Percentiles rank a stretch among this genome's conserved stretches.
These are phyloP conservation scores for Russula brevipes DNA, from an alignment of 768 basidiomycete species.

Conservation along the genomic window DNA sequence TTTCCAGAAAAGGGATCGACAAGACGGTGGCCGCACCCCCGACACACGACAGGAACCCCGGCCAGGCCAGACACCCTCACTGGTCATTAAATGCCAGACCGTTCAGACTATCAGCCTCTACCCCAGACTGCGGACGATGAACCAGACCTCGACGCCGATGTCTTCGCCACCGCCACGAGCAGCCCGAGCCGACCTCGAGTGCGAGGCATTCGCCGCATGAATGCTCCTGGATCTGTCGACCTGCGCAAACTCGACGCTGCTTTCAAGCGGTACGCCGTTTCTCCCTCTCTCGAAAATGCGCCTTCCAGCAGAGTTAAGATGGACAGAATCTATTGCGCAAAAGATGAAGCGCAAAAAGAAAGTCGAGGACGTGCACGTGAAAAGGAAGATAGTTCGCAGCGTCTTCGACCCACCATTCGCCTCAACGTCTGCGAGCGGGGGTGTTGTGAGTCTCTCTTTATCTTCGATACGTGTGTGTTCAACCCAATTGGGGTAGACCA, in stretches of 20 bases:
- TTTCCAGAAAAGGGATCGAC: neutral
- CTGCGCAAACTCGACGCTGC: constrained; percentile 74
- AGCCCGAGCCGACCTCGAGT: constrained; percentile 11
- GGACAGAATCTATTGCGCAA: constrained; percentile 84
- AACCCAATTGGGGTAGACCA: constrained; percentile 41
- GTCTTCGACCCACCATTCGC: constrained; percentile 65
- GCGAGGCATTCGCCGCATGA: constrained; percentile 32
- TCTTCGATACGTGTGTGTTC: neutral
- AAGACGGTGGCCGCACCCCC: neutral
- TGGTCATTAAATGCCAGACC: constrained; percentile 36
- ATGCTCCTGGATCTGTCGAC: constrained; percentile 65
- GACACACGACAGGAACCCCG: neutral
- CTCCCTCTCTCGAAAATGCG: neutral
- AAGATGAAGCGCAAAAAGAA: constrained; percentile 80
- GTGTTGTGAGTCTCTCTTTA: constrained; percentile 34
- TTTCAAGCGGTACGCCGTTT: constrained; percentile 62
- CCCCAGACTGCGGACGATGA: constrained; percentile 40
- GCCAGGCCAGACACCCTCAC: neutral
- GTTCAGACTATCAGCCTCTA: constrained; percentile 44
- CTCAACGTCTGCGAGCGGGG: constrained; percentile 33
- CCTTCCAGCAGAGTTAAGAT: constrained; percentile 39
- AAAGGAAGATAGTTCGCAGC: constrained; percentile 72
- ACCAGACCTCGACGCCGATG: constrained; percentile 32
- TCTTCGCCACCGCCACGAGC: constrained; percentile 29
- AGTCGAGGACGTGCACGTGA: constrained; percentile 49